Conservation (phyloP, 2,329 filamentous ascomycete genomes). For the Claviceps sp. region DNA sequence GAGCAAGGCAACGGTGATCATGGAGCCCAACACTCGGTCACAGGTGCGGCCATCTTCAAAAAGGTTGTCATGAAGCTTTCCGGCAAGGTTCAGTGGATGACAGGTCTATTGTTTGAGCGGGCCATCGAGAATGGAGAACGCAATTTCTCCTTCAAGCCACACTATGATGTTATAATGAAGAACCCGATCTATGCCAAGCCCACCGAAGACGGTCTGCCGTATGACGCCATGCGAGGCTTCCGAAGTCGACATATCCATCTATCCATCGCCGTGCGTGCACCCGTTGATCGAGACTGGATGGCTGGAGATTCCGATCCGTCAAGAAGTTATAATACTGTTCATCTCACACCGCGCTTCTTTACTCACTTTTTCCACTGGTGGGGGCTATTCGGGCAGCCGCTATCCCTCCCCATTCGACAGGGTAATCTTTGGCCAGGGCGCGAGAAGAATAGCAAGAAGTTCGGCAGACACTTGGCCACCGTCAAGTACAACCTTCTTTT, state of each 20-base stretch:
- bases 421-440: slow-evolving; percentile 81
- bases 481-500: slow-evolving; percentile 94
- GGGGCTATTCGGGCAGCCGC: slow-evolving; percentile 87
- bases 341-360: slow-evolving; percentile 90
- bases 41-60: slow-evolving; percentile 76
- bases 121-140: slow-evolving; percentile 59
- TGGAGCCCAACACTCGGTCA: slow-evolving; percentile 49
- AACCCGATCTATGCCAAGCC: slow-evolving; percentile 61
- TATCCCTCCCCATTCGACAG: slow-evolving; percentile 90
- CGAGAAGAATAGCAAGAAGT: slow-evolving; percentile 97
- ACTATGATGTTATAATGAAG: slow-evolving; percentile 82
- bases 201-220: slow-evolving; percentile 40
- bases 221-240: slow-evolving; percentile 95
- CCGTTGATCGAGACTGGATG: slow-evolving; percentile 76
- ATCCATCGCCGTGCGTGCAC: slow-evolving; percentile 81
- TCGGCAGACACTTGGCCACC: slow-evolving; percentile 90
- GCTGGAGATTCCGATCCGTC: slow-evolving; percentile 62
- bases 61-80: slow-evolving; percentile 99
- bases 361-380: slow-evolving; percentile 98
- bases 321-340: slow-evolving; percentile 89
- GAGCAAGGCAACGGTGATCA: slow-evolving; percentile 43
- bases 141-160: slow-evolving; percentile 79
- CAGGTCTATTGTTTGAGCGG: slow-evolving; percentile 83
- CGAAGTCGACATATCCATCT: slow-evolving; percentile 93
- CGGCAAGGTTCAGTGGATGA: slow-evolving; percentile 85